Evolutionary conservation across 768 basidiomycete genomes (phyloP), one percentile per base, ranked within the genome.

Genomic region (Cystobasidium tubakii): DNA sequence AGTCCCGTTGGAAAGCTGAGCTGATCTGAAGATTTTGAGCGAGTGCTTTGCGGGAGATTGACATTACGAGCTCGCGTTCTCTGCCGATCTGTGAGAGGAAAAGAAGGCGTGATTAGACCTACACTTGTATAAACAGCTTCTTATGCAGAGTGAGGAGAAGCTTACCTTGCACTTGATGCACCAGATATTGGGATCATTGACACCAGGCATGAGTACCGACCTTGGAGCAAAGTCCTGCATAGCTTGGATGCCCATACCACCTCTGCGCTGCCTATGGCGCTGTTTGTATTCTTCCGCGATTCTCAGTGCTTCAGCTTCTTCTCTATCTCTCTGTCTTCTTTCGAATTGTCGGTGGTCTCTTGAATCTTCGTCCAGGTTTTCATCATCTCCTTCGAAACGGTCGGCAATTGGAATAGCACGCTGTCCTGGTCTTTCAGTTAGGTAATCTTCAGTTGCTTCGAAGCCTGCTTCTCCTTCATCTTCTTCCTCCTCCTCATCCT

Each of bases 1-100:
- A 94, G 80, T 98, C 94, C 57, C 95, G 89, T 81, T 95, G 90
- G 82, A 99, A 99, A 6, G 92, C 92, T 9, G 96, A 92, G 55
- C 90, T 83, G 77, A 99, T 93, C n/a, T 85, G 85, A 46, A 97
- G 86, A 0, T 92, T 91, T 36, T 84, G 85, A 57, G 86, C 87
- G 1, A 86, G 86, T 31, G 91, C 87, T 82, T 96, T 98, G 73
- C 92, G 88, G 86, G 96, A 93, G 63, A 99, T 87, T 81, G 91
- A 91, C 81, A 93, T 90, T 53, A 95, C 88, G 73, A 98, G 88
- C 64, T 95, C 92, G 42, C 91, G 87, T 82, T 98, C 96, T 73
- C 91, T 87, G 25, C 95, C 95, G 57, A 88, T 86, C 94, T 96
- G 77, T 0, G 44, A 75, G 27, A 15, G 10, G 29, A 19, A 39